Evolutionary conservation across 2,329 filamentous ascomycete species (phyloP).

Genomic region (Aureobasidium sp.): DNA sequence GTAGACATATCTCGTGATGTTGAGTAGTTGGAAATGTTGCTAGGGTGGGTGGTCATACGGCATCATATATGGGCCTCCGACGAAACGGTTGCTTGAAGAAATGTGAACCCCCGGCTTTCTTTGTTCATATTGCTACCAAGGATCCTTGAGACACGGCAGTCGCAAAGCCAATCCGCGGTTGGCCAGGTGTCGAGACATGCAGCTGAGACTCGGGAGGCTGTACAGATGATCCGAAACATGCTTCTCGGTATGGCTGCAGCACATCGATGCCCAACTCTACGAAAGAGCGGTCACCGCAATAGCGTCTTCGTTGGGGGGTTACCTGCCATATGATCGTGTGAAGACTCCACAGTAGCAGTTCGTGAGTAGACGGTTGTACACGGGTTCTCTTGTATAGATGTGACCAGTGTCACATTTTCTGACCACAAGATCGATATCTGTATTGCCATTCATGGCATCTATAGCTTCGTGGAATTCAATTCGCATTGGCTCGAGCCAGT

Average conservation of each 20-base stretch:
- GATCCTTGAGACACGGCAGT: not conserved
- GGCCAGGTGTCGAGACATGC: slow-evolving; percentile 4
- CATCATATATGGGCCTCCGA: not conserved
- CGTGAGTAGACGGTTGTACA: too few species aligned
- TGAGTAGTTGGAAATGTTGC: not conserved
- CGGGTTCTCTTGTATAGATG: too few species aligned
- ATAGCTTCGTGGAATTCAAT: too few species aligned
- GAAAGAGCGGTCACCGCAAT: not conserved
- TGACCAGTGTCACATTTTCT: too few species aligned
- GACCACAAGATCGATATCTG: too few species aligned
- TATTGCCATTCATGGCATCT: too few species aligned
- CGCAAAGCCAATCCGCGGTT: not conserved
- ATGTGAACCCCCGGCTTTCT: not conserved
- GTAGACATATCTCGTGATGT: not conserved
- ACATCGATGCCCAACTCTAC: not conserved
- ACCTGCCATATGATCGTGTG: too few species aligned
- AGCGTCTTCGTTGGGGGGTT: too few species aligned
- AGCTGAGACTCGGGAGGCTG: slow-evolving; percentile 7
- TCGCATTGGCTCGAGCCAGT: too few species aligned
- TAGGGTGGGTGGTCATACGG: too few species aligned
- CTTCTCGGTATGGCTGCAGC: not conserved
- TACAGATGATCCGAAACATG: not conserved
- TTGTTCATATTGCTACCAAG: slow-evolving; percentile 1
- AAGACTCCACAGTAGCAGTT: too few species aligned
- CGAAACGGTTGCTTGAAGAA: not conserved